phyloP scores from a whole-genome alignment of 805 yeast species.

The Teunomyces barrocoloradensis region DNA sequence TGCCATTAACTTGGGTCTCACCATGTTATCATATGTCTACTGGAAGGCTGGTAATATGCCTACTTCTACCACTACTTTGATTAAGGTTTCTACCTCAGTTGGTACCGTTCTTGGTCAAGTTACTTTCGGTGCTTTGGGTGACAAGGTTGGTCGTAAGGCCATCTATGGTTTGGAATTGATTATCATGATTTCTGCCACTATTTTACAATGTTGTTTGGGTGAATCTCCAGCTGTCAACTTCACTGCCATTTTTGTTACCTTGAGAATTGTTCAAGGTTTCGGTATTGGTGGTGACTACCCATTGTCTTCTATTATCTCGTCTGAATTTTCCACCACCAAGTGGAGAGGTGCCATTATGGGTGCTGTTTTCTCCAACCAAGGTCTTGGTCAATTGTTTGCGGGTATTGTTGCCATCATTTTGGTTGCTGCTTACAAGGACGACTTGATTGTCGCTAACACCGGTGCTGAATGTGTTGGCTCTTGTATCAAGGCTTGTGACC shows the following conservation, averaged over 20 bases:
- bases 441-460: slow-evolving; percentile 48
- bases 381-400: slow-evolving; percentile 89
- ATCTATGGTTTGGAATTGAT: slow-evolving; percentile 86
- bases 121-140: slow-evolving; percentile 81
- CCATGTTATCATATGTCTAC: slow-evolving; percentile 76
- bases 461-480: slow-evolving; percentile 59
- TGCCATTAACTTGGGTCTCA: slow-evolving; percentile 77
- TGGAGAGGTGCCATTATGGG: slow-evolving; percentile 99
- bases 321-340: slow-evolving; percentile 90
- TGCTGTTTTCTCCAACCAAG: slow-evolving; percentile 95
- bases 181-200: slow-evolving; percentile 75
- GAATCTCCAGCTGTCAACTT: slow-evolving; percentile 67
- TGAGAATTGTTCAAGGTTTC: slow-evolving; percentile 87
- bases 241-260: slow-evolving; percentile 69
- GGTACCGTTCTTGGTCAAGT: slow-evolving; percentile 93
- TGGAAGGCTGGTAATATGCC: slow-evolving; percentile 64
- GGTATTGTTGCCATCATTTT: slow-evolving; percentile 79
- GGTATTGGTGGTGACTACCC: slow-evolving; percentile 99
- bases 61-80: slow-evolving; percentile 65
- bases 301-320: slow-evolving; percentile 85
- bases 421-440: slow-evolving; percentile 73
- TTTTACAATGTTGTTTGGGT: slow-evolving; percentile 75
- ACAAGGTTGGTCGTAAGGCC: slow-evolving; percentile 78
- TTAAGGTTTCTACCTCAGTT: slow-evolving; percentile 87
- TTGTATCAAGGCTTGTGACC: slow-evolving; percentile 80